phyloP scores from a whole-genome alignment of 768 basidiomycete genomes.

The Candolleomyces aberdarensis region DNA sequence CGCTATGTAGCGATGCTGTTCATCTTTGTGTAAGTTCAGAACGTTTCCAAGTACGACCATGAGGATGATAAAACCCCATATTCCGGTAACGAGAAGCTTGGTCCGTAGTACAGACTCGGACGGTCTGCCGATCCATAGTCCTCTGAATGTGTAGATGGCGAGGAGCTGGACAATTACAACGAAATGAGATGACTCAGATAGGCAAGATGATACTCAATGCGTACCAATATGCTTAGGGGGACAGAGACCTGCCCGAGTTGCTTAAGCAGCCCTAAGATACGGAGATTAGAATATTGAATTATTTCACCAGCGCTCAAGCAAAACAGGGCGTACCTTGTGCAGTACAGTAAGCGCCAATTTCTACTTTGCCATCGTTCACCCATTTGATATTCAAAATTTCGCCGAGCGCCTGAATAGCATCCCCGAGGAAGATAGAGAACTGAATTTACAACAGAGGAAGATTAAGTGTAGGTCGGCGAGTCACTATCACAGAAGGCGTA shows the following conservation, averaged over 20 bases:
- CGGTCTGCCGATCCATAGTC: conserved; percentile 32
- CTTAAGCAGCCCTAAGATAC: conserved; percentile 23
- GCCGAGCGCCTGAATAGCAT: conserved; percentile 32
- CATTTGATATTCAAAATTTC: conserved; percentile 29
- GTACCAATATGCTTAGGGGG: conserved; percentile 32
- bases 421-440: conserved; percentile 8
- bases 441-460: neutral
- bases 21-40: conserved; percentile 12
- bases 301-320: neutral
- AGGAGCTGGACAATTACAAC: conserved; percentile 24
- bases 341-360: conserved; percentile 27
- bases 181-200: too few relatives aligned
- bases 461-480: neutral
- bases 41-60: conserved; percentile 28
- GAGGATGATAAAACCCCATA: conserved; percentile 35
- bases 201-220: neutral
- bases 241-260: conserved; percentile 34
- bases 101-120: conserved; percentile 23
- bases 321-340: conserved; percentile 22
- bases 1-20: conserved; percentile 18
- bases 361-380: conserved; percentile 26
- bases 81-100: conserved; percentile 19
- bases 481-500: neutral
- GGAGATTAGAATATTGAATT: neutral
- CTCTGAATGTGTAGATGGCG: conserved; percentile 39